Conservation (phyloP, 2,329 filamentous ascomycete genomes). For the Apiospora aurea region DNA sequence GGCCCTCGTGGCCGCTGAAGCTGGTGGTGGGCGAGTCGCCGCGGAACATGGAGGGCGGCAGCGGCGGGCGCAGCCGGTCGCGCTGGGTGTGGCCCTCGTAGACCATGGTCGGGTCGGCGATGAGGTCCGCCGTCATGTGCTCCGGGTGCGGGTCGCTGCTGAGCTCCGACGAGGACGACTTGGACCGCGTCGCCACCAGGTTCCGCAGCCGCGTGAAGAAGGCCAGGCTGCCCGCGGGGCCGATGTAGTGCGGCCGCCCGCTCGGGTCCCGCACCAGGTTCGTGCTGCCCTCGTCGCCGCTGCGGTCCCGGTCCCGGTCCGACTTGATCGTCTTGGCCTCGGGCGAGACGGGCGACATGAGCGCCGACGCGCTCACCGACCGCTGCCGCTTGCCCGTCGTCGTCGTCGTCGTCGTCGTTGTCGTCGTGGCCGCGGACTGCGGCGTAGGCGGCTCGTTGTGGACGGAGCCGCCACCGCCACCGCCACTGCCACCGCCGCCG, state of each 20-base stretch:
- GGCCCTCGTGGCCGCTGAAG: slow-evolving; percentile 16
- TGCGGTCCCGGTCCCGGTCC: not conserved
- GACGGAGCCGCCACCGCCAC: not conserved
- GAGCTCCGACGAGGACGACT: not conserved
- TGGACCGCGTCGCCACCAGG: slow-evolving; percentile 29
- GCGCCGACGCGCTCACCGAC: slow-evolving; percentile 10
- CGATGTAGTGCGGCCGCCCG: slow-evolving; percentile 36
- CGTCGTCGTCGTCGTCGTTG: not conserved
- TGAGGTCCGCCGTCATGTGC: slow-evolving; percentile 16
- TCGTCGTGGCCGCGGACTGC: not conserved
- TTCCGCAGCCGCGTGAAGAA: slow-evolving; percentile 34
- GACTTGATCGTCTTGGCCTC: slow-evolving; percentile 3
- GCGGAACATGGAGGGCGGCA: slow-evolving; percentile 25
- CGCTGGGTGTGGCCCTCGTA: not conserved
- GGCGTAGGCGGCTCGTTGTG: not conserved
- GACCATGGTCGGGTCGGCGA: slow-evolving; percentile 27
- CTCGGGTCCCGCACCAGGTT: slow-evolving; percentile 34
- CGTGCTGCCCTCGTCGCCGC: slow-evolving; percentile 19
- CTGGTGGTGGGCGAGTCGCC: slow-evolving; percentile 31
- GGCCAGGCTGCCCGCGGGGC: slow-evolving; percentile 34
- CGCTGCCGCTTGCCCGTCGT: not conserved
- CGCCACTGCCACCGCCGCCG: too few species aligned
- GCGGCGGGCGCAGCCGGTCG: too few species aligned
- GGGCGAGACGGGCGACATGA: slow-evolving; percentile 23
- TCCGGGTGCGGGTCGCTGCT: slow-evolving; percentile 1